These are phyloP conservation scores for Echium plantagineum DNA, from an alignment of 257 asterid genomes.

Conservation along the genomic window DNA sequence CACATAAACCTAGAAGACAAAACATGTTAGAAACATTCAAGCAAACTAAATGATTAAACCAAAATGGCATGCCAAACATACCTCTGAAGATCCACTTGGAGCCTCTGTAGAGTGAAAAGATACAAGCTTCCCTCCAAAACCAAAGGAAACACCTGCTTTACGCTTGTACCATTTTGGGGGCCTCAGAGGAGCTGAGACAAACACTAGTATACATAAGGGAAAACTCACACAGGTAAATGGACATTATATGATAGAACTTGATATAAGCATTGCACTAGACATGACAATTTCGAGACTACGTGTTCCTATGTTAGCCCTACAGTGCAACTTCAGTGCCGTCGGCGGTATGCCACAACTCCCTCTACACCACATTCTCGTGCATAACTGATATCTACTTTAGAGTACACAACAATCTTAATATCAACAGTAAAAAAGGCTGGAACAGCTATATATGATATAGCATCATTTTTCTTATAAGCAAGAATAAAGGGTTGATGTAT, in stretches of 20 bases:
- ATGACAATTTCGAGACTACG: too few species aligned
- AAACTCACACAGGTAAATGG: conserved; percentile 1
- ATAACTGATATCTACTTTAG: too few species aligned
- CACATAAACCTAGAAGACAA: conserved; percentile 53
- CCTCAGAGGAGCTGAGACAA: conserved; percentile 57
- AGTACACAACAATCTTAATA: too few species aligned
- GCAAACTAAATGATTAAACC: conserved; percentile 4
- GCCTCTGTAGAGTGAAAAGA: conserved; percentile 59
- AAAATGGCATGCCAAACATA: conserved; percentile 14
- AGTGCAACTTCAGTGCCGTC: too few species aligned
- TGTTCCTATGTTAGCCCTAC: too few species aligned
- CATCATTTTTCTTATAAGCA: too few species aligned
- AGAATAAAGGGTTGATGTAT: too few species aligned
- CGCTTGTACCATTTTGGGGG: conserved; percentile 95
- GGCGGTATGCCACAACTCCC: too few species aligned
- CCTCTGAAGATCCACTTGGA: conserved; percentile 69
- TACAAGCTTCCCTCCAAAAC: conserved; percentile 96
- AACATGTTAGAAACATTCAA: background rate
- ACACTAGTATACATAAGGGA: conserved; percentile 14
- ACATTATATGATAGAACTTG: background rate
- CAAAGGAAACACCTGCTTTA: conserved; percentile 94
- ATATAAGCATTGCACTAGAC: background rate
- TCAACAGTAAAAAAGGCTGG: too few species aligned
- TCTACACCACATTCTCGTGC: too few species aligned
- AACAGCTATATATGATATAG: too few species aligned